Base-by-base conservation (phyloP, 129 eudicot species). In the Artemisia annua region DNA sequence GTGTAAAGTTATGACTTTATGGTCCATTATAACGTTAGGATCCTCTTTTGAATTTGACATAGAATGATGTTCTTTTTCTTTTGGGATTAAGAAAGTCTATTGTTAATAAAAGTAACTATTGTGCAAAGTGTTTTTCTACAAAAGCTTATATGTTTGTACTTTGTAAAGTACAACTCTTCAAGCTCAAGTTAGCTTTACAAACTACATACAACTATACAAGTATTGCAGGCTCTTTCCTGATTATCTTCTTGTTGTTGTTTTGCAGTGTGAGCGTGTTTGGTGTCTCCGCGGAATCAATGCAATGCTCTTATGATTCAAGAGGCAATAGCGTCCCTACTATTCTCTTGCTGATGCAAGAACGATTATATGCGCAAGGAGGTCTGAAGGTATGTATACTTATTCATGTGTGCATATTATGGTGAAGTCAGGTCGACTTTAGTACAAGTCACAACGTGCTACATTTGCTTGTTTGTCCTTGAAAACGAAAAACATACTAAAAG, bases 261-360 rank as follows among this genome's bases (percentile, higher is more conserved):
- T 83, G 81, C 81, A 92, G 98, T 81, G 88, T 86, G 39, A 93
- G 96, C 51, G 98, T 90, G 26, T 93, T 93, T 64, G 98, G 98
- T 15, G 97, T 93, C 35, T 93, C 98, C 7, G 96, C 98, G 7
- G 96, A 93, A 67, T 93, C 98, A 17, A 93, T 93, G 98, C 98
- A 93, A 70, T 93, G 96, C 79, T 80, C 90, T 60, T 93, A 84
- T 63, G 97, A 93, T 68, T 48, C 85, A 71, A 84, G 90, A 71
- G 96, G 98, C 56, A 93, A 93, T 35, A 93, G 98, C 18, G 96
- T 93, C 72, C 98, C 97, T 17, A 93, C 90, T 1, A 93, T 93
- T 69, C 92, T 93, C 35, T 62, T 93, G 75, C 83, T 90, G 35
- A 86, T 93, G 98, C 98, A 93, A 71, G 88, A 90, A 70, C 81